Conservation (phyloP, 1,284 basidiomycete genomes). For the Melampsora americana region DNA sequence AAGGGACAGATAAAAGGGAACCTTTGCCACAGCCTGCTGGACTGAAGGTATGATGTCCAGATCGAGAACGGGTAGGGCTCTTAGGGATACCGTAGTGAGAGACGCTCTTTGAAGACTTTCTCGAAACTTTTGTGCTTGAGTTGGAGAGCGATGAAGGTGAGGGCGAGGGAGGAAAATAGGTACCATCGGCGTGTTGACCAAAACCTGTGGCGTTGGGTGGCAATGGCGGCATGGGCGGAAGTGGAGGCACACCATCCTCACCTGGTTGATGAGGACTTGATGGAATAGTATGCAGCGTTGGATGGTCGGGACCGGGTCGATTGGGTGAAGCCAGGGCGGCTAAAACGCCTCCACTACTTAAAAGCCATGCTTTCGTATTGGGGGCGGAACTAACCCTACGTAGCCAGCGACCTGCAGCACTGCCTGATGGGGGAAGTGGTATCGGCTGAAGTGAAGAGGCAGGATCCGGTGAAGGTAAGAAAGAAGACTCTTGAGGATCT, state of each 20-base stretch:
- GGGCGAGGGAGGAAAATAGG: constrained; percentile 19
- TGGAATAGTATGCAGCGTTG: neutral
- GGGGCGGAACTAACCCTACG: constrained; percentile 39
- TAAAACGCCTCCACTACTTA: neutral
- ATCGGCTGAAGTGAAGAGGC: neutral
- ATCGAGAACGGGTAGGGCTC: neutral
- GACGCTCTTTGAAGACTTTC: constrained; percentile 26
- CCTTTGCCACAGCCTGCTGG: neutral
- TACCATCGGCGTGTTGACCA: constrained; percentile 37
- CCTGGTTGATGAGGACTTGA: neutral
- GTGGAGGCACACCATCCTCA: neutral
- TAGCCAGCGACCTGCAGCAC: constrained; percentile 11
- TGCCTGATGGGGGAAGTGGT: neutral
- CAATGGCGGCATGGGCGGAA: constrained; percentile 2
- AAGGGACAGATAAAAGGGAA: neutral
- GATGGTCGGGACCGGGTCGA: neutral
- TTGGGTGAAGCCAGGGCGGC: neutral
- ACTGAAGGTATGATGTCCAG: neutral
- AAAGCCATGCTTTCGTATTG: constrained; percentile 28
- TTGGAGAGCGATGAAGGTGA: constrained; percentile 3
- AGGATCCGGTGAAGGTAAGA: neutral
- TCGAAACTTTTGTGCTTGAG: neutral
- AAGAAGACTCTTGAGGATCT: neutral
- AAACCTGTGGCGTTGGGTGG: constrained; percentile 33
- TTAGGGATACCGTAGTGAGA: constrained; percentile 6